A percentile compares a stretch with the other conserved stretches of the same genome.
Evolutionary conservation across 2,329 filamentous ascomycete species (phyloP).

Genomic region (Biscogniauxia mediterranea): DNA sequence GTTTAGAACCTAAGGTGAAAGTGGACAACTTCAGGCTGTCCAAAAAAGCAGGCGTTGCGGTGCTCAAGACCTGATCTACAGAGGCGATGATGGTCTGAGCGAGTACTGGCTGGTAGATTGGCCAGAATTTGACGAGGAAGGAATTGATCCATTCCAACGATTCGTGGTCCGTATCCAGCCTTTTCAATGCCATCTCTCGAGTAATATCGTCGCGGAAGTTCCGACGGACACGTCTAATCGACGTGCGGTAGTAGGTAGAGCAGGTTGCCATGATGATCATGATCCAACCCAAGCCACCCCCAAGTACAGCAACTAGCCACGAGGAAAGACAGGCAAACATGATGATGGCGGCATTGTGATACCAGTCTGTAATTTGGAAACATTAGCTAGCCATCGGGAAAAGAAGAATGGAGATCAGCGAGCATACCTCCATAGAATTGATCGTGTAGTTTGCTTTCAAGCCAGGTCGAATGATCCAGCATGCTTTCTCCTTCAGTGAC

Average conservation of each 20-base stretch:
- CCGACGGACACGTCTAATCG: constrained; percentile 84
- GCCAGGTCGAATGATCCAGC: constrained; percentile 82
- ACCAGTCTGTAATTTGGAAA: constrained; percentile 69
- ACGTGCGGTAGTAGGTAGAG: constrained; percentile 95
- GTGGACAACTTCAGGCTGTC: constrained; percentile 92
- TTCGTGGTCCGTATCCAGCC: constrained; percentile 85
- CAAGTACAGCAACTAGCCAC: constrained; percentile 85
- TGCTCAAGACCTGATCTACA: constrained; percentile 93
- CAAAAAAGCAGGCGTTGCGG: constrained; percentile 85
- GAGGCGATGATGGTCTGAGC: constrained; percentile 89
- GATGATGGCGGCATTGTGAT: constrained; percentile 94
- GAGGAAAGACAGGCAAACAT: constrained; percentile 87
- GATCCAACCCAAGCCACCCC: constrained; percentile 90
- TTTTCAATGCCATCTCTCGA: constrained; percentile 83
- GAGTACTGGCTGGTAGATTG: constrained; percentile 93
- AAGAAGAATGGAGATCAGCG: constrained; percentile 10
- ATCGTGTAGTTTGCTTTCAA: constrained; percentile 82
- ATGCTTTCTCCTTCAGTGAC: constrained; percentile 63
- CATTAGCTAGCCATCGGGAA: constrained; percentile 4
- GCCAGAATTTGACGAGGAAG: constrained; percentile 98
- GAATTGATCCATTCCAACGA: constrained; percentile 99
- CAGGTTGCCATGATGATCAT: constrained; percentile 90
- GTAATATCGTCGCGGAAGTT: constrained; percentile 95
- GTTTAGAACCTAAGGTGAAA: constrained; percentile 92
- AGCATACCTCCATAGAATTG: constrained; percentile 80